Evolutionary conservation across 2,329 filamentous ascomycete species (phyloP).

Genomic region (Aspergillus melleus): DNA sequence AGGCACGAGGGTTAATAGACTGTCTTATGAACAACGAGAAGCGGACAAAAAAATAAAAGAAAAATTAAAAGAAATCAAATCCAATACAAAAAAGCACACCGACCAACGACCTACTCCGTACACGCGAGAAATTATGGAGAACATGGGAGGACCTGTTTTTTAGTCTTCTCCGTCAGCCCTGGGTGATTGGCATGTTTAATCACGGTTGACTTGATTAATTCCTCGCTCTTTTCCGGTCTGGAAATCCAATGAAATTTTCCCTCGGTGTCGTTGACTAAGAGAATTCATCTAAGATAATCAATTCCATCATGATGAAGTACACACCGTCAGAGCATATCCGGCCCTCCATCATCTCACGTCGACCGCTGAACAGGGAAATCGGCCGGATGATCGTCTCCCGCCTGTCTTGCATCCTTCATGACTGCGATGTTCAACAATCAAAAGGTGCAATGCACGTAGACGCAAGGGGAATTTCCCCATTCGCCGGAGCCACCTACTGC

Average conservation of each 20-base stretch:
- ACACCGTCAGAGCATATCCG: not conserved
- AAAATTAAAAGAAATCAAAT: not conserved
- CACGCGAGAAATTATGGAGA: not conserved
- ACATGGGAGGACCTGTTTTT: not conserved
- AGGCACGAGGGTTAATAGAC: too few species aligned
- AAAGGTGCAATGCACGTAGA: conserved; percentile 13
- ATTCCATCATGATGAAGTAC: not conserved
- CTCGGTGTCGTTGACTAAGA: too few species aligned
- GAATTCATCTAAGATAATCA: not conserved
- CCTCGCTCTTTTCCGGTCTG: not conserved
- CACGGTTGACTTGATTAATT: too few species aligned
- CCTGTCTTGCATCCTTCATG: not conserved
- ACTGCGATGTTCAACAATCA: conserved; percentile 2
- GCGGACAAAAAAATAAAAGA: too few species aligned
- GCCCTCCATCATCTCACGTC: not conserved
- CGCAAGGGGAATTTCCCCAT: conserved; percentile 24
- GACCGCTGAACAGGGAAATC: not conserved
- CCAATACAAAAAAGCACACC: not conserved
- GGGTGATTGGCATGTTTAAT: not conserved
- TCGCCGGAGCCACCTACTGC: conserved; percentile 17
- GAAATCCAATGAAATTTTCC: not conserved
- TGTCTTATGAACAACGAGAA: too few species aligned
- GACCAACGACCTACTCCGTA: not conserved
- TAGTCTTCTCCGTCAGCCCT: not conserved
- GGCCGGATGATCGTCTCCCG: conserved; percentile 20